Evolutionary conservation across 139 green algal species (phyloP).

Genomic region (Dunaliella primolecta): DNA sequence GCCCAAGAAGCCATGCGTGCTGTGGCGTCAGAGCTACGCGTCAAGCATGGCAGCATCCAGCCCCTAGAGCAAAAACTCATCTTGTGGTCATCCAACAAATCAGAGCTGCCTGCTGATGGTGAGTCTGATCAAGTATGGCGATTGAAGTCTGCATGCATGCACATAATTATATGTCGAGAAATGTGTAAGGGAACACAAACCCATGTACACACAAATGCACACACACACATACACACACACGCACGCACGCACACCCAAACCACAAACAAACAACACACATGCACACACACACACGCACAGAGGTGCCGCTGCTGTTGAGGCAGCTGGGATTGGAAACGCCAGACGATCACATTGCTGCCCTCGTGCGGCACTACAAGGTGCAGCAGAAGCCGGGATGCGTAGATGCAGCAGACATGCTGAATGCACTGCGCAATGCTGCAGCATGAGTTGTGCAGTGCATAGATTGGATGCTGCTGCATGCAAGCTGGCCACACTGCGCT

Average conservation of each 20-base stretch:
- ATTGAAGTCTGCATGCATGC: too few relatives aligned
- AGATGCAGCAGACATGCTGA: slow-evolving; percentile 1
- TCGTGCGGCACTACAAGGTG: background rate
- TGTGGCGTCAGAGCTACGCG: background rate
- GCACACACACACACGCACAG: slow-evolving; percentile 5
- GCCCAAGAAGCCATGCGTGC: slow-evolving; percentile 4
- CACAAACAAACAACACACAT: too few relatives aligned
- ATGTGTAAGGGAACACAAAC: too few relatives aligned
- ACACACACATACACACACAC: slow-evolving; percentile 9
- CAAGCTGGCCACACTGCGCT: background rate
- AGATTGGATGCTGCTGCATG: background rate
- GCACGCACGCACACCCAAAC: too few relatives aligned
- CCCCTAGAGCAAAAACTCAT: slow-evolving; percentile 31
- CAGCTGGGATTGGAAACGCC: slow-evolving; percentile 23
- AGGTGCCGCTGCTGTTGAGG: slow-evolving; percentile 26
- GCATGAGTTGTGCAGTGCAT: background rate
- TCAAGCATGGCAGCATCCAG: slow-evolving; percentile 4
- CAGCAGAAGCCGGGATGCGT: background rate
- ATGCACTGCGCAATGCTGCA: background rate
- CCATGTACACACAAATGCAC: slow-evolving; percentile 11
- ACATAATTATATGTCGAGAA: too few relatives aligned
- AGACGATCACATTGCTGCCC: slow-evolving; percentile 15
- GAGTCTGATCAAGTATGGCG: background rate
- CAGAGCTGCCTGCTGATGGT: slow-evolving; percentile 27
- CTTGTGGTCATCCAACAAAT: background rate